phyloP scores from a whole-genome alignment of 2,329 filamentous ascomycete species.

The Pseudocercospora musae region DNA sequence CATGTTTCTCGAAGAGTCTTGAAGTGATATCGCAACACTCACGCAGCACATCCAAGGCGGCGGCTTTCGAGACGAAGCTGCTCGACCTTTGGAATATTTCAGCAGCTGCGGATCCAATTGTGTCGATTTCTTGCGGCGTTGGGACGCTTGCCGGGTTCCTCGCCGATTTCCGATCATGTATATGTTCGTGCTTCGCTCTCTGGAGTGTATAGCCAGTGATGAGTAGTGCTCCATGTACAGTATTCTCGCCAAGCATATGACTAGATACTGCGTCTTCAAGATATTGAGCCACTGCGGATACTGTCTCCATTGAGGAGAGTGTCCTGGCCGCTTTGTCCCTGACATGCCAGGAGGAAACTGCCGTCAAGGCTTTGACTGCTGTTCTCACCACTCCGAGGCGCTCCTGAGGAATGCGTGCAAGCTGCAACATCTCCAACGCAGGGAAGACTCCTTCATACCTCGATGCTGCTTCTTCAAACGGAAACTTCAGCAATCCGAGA shows the following conservation, averaged over 20 bases:
- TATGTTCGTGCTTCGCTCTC: background rate
- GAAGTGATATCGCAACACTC: slow-evolving; percentile 4
- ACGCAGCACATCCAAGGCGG: slow-evolving; percentile 15
- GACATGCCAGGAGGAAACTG: slow-evolving; percentile 73
- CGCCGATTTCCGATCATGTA: background rate
- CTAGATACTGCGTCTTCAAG: slow-evolving; percentile 8
- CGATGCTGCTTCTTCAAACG: slow-evolving; percentile 6
- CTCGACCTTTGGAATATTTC: slow-evolving; percentile 15
- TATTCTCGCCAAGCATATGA: slow-evolving; percentile 29
- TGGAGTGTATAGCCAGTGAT: slow-evolving; percentile 25
- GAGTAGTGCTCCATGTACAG: slow-evolving; percentile 35
- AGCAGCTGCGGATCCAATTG: background rate
- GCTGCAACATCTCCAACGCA: slow-evolving; percentile 74
- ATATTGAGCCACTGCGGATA: background rate
- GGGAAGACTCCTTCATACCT: slow-evolving; percentile 70
- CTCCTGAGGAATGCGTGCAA: slow-evolving; percentile 63
- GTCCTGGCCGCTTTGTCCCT: slow-evolving; percentile 76
- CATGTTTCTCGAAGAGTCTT: background rate
- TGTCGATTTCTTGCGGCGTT: background rate
- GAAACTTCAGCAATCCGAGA: slow-evolving; percentile 53
- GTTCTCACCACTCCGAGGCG: slow-evolving; percentile 55
- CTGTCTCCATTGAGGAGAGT: slow-evolving; percentile 42
- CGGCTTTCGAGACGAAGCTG: slow-evolving; percentile 37
- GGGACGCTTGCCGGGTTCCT: background rate
- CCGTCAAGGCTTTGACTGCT: slow-evolving; percentile 61